Conservation (phyloP, 441 rosid species). For the Dalechampia spathulata region DNA sequence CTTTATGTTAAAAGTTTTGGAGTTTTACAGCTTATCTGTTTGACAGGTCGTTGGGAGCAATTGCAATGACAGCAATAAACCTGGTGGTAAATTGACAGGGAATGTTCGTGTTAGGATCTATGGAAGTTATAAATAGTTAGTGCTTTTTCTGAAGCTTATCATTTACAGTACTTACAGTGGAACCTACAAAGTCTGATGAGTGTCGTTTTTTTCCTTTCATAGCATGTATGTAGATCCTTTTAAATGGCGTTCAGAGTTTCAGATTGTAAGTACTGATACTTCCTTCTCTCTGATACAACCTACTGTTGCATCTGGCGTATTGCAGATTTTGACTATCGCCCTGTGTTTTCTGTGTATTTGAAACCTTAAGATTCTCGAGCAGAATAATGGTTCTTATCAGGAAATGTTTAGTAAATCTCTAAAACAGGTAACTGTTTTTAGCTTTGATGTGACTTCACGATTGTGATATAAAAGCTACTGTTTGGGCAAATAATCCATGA, state of each 20-base stretch:
- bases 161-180: slow-evolving; percentile 2
- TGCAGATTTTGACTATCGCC: not conserved
- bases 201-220: slow-evolving; percentile 12
- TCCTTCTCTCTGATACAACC: not conserved
- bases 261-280: slow-evolving; percentile 27
- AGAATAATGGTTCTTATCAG: slow-evolving; percentile 24
- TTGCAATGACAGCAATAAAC: slow-evolving; percentile 24
- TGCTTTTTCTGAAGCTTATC: slow-evolving; percentile 14
- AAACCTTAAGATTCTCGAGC: slow-evolving; percentile 29
- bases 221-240: slow-evolving; percentile 40
- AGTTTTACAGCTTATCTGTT: slow-evolving; percentile 12
- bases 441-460: slow-evolving; percentile 4
- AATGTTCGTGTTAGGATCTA: slow-evolving; percentile 45
- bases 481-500: not conserved
- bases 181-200: not conserved
- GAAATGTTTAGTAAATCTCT: slow-evolving; percentile 39
- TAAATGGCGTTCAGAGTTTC: slow-evolving; percentile 33
- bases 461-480: not conserved
- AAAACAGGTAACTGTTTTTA: slow-evolving; percentile 28
- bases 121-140: slow-evolving; percentile 50
- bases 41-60: slow-evolving; percentile 37
- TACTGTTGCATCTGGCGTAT: not conserved
- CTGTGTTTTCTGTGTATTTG: slow-evolving; percentile 1
- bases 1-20: not conserved
- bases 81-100: slow-evolving; percentile 18